Conservation (phyloP, 2,329 filamentous ascomycete species). For the Penicillium brevicompactum region DNA sequence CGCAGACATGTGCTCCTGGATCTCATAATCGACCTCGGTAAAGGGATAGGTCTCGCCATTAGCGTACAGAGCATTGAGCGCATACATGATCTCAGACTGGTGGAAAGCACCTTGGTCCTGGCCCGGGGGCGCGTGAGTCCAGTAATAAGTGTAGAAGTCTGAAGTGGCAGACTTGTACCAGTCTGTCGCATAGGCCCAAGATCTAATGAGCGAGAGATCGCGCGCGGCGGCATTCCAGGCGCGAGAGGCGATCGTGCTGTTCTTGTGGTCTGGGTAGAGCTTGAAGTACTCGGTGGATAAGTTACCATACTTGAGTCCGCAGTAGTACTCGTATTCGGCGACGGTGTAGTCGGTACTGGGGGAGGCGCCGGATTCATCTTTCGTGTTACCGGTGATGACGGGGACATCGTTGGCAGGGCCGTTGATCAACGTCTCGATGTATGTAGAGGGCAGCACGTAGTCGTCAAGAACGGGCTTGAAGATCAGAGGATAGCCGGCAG, state of each 20-base stretch:
- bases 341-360: constrained; percentile 26
- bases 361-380: constrained; percentile 35
- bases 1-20: constrained; percentile 32
- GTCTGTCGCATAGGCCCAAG: constrained; percentile 32
- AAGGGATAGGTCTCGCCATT: constrained; percentile 31
- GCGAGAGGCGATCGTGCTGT: constrained; percentile 19
- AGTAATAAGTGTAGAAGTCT: constrained; percentile 41
- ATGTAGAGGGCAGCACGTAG: constrained; percentile 30
- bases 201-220: constrained; percentile 27
- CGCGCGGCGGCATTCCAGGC: constrained; percentile 31
- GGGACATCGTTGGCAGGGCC: constrained; percentile 39
- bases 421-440: constrained; percentile 26
- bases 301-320: constrained; percentile 36
- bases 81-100: constrained; percentile 43
- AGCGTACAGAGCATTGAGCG: constrained; percentile 40
- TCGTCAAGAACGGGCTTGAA: constrained; percentile 32
- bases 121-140: constrained; percentile 40
- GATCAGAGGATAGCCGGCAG: constrained; percentile 29
- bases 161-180: constrained; percentile 28
- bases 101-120: constrained; percentile 41
- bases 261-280: constrained; percentile 30
- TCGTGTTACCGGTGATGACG: constrained; percentile 40
- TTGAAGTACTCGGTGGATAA: constrained; percentile 29
- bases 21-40: constrained; percentile 29
- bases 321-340: constrained; percentile 28